Conservation (phyloP, 768 basidiomycete species). For the Cyclocybe aegerita region DNA sequence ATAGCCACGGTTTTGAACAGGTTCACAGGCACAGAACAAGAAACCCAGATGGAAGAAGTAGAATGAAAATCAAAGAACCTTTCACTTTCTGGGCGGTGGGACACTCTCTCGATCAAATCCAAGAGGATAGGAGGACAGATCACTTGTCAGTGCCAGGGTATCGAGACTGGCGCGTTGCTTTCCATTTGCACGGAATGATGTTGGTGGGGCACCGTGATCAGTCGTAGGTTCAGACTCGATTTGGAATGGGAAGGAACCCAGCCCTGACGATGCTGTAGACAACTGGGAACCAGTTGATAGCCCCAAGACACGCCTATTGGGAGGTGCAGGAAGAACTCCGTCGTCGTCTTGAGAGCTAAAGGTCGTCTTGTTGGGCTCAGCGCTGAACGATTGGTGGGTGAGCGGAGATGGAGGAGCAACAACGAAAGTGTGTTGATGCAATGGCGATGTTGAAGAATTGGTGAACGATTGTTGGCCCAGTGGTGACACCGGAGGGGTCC, state of each 20-base stretch:
- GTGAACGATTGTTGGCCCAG: constrained; percentile 57
- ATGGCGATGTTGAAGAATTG: constrained; percentile 56
- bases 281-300: constrained; percentile 76
- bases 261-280: constrained; percentile 76
- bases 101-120: constrained; percentile 60
- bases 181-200: constrained; percentile 36
- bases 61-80: neutral
- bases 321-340: constrained; percentile 48
- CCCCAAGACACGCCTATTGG: constrained; percentile 61
- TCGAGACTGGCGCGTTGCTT: constrained; percentile 78
- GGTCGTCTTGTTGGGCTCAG: constrained; percentile 16
- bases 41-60: no score
- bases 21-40: no score
- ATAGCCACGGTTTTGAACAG: no score
- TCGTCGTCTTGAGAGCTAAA: constrained; percentile 8
- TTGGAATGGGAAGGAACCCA: constrained; percentile 86
- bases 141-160: constrained; percentile 79
- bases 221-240: constrained; percentile 60
- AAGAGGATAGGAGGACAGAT: constrained; percentile 81
- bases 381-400: constrained; percentile 44
- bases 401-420: constrained; percentile 55
- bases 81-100: constrained; percentile 23
- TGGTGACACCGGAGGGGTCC: constrained; percentile 76
- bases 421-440: constrained; percentile 50
- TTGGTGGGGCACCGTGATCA: constrained; percentile 34